Evolutionary conservation across 2,329 filamentous ascomycete genomes (phyloP).

Genomic region (Chalaropsis thielavioides): DNA sequence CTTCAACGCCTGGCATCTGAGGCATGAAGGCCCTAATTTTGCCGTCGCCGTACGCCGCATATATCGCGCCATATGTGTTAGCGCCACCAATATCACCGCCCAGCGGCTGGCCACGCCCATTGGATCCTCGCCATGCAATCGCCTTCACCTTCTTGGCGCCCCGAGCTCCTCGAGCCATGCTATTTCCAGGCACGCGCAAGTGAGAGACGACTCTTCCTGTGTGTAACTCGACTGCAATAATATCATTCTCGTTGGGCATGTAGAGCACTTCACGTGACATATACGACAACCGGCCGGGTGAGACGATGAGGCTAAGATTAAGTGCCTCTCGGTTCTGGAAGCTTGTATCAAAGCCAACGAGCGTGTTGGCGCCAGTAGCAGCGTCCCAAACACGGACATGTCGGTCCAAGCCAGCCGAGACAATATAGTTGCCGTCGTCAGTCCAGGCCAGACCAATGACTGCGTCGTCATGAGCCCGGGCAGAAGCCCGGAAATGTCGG

Average conservation of each 20-base stretch:
- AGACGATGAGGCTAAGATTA: constrained; percentile 45
- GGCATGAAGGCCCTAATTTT: constrained; percentile 70
- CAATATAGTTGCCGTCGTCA: constrained; percentile 58
- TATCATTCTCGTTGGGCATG: constrained; percentile 69
- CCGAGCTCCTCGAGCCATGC: constrained; percentile 31
- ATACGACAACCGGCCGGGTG: constrained; percentile 44
- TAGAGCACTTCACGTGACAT: constrained; percentile 53
- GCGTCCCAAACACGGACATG: constrained; percentile 80
- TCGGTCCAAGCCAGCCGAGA: constrained; percentile 72
- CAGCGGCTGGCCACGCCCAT: constrained; percentile 42
- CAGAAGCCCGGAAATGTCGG: constrained; percentile 33
- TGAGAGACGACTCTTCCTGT: constrained; percentile 59
- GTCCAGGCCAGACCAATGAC: constrained; percentile 82
- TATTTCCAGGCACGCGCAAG: constrained; percentile 41
- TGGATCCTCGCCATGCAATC: constrained; percentile 54
- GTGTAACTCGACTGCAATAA: constrained; percentile 66
- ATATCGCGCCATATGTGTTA: constrained; percentile 44
- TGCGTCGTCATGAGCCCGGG: constrained; percentile 60
- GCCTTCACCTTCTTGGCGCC: constrained; percentile 54
- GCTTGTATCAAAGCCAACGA: constrained; percentile 73
- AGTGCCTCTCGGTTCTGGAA: constrained; percentile 58
- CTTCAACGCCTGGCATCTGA: constrained; percentile 34
- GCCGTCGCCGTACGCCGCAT: constrained; percentile 72
- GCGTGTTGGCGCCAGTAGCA: constrained; percentile 65
- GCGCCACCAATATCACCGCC: constrained; percentile 47